Evolutionary conservation across 176 grass and related monocot species (phyloP), one percentile per base, ranked within the genome.

Genomic region (Pharus latifolius): DNA sequence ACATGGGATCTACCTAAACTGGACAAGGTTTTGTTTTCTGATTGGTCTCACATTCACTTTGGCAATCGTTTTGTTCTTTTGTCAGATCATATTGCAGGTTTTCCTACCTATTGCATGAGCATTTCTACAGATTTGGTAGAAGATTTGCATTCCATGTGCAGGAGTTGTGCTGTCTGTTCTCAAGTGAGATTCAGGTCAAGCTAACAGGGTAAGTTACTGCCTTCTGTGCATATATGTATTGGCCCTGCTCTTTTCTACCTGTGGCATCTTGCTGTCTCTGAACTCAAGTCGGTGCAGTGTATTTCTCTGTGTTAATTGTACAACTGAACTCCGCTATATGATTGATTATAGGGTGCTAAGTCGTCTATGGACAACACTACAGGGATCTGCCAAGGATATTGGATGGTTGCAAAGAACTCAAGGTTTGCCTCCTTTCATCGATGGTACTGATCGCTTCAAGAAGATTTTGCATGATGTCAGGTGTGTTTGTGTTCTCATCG

Each of bases 381-480:
- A 78, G 40, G 93, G 94, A 60, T 97, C 94, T 80, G 67, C 70
- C 67, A 46, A 76, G 44, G 94, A 97, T 75, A 92, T 92, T 57
- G 94, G 94, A 53, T 97, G 94, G 94, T 49, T 97, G 46, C 86
- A 90, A 79, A 90, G 73, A 80, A 78, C 77, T 24, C 63, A 77
- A 70, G 57, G 68, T 26, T 69, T 82, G 4, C 78, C 88, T 52
- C 37, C 45, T 54, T 66, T 83, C 63, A 65, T 81, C 40, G 89
- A 97, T 74, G 86, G 89, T 15, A 92, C 94, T 70, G 13, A 32
- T 46, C 83, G 45, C 28, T 97, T 90, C 67, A 77, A 68, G 22
- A 86, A 90, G 65, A 44, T 97, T 77, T 85, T 97, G 74, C 40
- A 67, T 72, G 62, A 83, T 63, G 56, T 92, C 62, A 92, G 94